A percentile compares a stretch with the other conserved stretches of the same genome.
Conservation (phyloP, 192 early-diverging fungal genomes). For the Podila minutissima region DNA sequence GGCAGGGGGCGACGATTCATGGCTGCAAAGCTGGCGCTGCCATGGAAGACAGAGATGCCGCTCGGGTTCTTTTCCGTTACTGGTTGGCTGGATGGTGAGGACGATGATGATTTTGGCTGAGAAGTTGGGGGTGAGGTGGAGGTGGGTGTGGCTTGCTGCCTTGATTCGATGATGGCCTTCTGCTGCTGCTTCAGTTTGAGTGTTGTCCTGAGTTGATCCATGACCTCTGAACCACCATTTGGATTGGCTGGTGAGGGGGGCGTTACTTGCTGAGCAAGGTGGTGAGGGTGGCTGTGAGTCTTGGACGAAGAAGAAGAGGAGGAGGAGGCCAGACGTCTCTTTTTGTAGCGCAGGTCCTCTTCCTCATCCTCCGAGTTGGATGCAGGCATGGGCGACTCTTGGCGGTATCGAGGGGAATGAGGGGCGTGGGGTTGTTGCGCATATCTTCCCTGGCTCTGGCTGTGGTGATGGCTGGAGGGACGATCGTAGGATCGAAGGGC, state of each 20-base stretch:
- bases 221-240: slow-evolving; percentile 42
- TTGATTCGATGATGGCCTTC: slow-evolving; percentile 69
- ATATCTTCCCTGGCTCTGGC: not conserved
- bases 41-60: slow-evolving; percentile 42
- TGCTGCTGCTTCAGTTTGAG: slow-evolving; percentile 70
- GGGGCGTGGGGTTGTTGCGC: slow-evolving; percentile 1
- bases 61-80: slow-evolving; percentile 39
- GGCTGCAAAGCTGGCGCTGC: slow-evolving; percentile 34
- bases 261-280: not conserved
- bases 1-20: slow-evolving; percentile 36
- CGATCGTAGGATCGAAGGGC: not conserved
- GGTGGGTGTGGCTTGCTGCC: slow-evolving; percentile 46
- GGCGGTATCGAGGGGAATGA: slow-evolving; percentile 33
- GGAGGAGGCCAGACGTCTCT: slow-evolving; percentile 20
- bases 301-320: slow-evolving; percentile 5
- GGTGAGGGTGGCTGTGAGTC: not conserved
- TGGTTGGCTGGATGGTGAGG: slow-evolving; percentile 20
- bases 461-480: not conserved
- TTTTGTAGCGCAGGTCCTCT: slow-evolving; percentile 48
- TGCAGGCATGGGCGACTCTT: slow-evolving; percentile 47
- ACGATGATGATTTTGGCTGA: slow-evolving; percentile 23
- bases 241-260: not conserved
- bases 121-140: slow-evolving; percentile 20
- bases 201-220: slow-evolving; percentile 63
- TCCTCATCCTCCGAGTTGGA: slow-evolving; percentile 51